phyloP scores from a whole-genome alignment of 768 basidiomycete species.

The Xerocomus brunneocitrinus region DNA sequence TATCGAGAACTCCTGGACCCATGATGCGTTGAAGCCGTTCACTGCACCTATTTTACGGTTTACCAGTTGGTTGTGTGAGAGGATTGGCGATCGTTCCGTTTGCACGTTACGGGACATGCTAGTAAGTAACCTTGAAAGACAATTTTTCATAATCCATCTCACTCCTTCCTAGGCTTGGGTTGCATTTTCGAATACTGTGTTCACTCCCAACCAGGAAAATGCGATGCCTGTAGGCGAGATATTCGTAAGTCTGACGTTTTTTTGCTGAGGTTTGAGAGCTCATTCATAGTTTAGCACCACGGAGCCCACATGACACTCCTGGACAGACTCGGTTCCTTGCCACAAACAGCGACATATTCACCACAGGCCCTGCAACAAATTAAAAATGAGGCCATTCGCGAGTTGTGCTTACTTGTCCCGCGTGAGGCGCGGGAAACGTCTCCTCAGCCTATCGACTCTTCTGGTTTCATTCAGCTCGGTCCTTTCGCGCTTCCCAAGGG shows the following conservation, averaged over 20 bases:
- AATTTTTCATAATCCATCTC: background rate
- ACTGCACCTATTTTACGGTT: slow-evolving; percentile 71
- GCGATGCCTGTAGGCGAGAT: slow-evolving; percentile 45
- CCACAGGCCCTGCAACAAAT: slow-evolving; percentile 54
- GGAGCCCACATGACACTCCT: slow-evolving; percentile 90
- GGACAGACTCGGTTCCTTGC: slow-evolving; percentile 80
- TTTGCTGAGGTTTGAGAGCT: slow-evolving; percentile 1
- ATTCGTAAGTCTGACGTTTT: slow-evolving; percentile 51
- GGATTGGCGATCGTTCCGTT: slow-evolving; percentile 58
- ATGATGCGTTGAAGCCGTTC: slow-evolving; percentile 47
- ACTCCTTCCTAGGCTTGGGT: slow-evolving; percentile 74
- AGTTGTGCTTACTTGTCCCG: slow-evolving; percentile 57
- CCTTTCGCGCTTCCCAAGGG: slow-evolving; percentile 71
- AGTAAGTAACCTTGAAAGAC: slow-evolving; percentile 40
- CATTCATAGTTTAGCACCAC: slow-evolving; percentile 59
- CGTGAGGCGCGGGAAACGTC: slow-evolving; percentile 26
- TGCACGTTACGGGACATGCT: slow-evolving; percentile 84
- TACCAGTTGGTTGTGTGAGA: slow-evolving; percentile 68
- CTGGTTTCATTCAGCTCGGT: slow-evolving; percentile 54
- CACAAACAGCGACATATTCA: slow-evolving; percentile 66
- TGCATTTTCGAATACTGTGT: slow-evolving; percentile 70
- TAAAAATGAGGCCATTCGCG: slow-evolving; percentile 49
- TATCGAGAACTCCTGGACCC: slow-evolving; percentile 63
- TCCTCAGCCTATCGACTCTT: slow-evolving; percentile 30
- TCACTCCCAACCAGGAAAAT: slow-evolving; percentile 27